Evolutionary conservation across 371 early-diverging fungal genomes (phyloP), one percentile per base, ranked within the genome.

Genomic region (Enterospora canceri): DNA sequence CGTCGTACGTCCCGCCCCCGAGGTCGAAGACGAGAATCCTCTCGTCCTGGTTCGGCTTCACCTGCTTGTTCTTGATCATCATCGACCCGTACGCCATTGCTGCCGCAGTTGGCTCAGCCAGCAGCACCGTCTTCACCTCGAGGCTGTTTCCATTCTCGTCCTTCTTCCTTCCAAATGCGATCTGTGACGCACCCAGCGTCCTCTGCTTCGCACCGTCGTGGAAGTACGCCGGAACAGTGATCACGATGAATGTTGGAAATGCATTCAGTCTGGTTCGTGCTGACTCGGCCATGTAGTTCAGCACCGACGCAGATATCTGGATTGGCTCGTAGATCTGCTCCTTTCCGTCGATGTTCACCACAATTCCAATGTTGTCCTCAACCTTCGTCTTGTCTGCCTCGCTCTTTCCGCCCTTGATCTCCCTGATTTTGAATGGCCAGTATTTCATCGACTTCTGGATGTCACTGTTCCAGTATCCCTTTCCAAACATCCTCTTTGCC

Each of bases 401-500:
- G 84, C 85, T 89, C 86, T 88, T 88, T 30, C 56, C 32, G 31
- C 67, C 72, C 26, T 71, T 59, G 53, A 66, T 75, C 30, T 35
- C 56, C 1, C 65, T 34, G 16, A 71, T 2, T 34, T 56, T 67
- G 61, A 81, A 81, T 28, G 81, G 75, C 79, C 79, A 81, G 49
- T 73, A 76, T 35, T 68, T 72, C 8, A 77, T 72, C 15, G 62
- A 32, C n/a, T 66, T 55, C 63, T 75, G 65, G 40, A 81, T 66
- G 21, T 65, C 67, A 29, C 32, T 33, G 82, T 83, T 80, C 64
- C 82, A 87, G 81, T 55, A 82, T 46, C 54, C 62, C 47, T 67
- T 32, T 15, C 94, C 94, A 75, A 94, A 91, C 23, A 91, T 83
- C 84, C 94, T 90, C 86, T 92, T 94, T 77, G 89, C 91, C 78